These are phyloP conservation scores for Carex littledalei DNA, from an alignment of 176 grass and related monocot species.

Conservation along the genomic window DNA sequence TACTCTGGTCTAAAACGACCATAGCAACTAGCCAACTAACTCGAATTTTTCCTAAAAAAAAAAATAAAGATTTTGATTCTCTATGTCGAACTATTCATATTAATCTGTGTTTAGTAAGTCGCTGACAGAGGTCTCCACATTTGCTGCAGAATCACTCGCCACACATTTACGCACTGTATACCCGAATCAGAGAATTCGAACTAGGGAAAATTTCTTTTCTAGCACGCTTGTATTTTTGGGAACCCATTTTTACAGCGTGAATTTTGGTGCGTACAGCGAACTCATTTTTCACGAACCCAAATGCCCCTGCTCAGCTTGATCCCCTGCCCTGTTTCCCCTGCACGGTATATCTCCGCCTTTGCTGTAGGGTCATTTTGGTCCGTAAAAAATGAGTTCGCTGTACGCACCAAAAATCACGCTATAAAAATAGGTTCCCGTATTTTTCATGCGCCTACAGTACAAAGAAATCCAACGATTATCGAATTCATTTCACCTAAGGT, in stretches of 20 bases:
- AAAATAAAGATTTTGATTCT: not conserved
- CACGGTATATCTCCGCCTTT: no score
- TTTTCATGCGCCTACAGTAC: not conserved
- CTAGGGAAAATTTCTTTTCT: not conserved
- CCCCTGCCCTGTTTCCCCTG: no score
- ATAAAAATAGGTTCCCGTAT: no score
- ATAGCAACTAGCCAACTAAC: not conserved
- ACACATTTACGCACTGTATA: not conserved
- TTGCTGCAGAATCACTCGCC: not conserved
- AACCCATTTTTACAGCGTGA: no score
- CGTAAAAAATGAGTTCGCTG: no score
- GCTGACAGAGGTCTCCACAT: not conserved
- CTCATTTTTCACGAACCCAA: no score
- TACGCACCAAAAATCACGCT: no score
- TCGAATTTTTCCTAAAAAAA: not conserved
- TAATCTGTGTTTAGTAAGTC: not conserved
- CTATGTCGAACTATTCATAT: no score
- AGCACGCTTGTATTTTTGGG: not conserved
- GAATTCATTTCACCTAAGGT: no score
- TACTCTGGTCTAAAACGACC: not conserved
- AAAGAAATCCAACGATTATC: not conserved
- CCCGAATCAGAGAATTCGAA: not conserved
- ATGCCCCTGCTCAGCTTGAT: no score
- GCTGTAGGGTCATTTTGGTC: no score
- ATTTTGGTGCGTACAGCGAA: no score